Base-by-base conservation (phyloP, 2,329 filamentous ascomycete genomes). In the Trichoderma atroviride region DNA sequence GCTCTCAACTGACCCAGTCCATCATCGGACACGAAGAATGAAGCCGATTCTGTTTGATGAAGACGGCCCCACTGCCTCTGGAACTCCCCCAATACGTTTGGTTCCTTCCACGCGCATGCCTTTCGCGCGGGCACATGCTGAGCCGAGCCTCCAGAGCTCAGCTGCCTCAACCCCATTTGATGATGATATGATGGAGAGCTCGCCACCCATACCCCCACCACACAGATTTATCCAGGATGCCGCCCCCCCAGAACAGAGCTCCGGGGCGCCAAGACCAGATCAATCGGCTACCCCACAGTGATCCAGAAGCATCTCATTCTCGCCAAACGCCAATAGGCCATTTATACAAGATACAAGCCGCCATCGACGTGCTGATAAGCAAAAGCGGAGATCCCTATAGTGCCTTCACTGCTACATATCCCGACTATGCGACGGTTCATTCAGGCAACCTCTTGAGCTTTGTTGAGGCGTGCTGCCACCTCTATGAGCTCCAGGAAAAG, bases 391-490 rank as follows among this genome's bases (percentile, higher is more conserved):
- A 74, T 16, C 80, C 80, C 0, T 84, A 79, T 67, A 75, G 78
- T 4, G 72, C 75, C 2, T 88, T 85, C 71, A 75, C 70, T 4
- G 55, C 70, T 0, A 75, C 76, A 0, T 88, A 88, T 71, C 83
- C 84, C 5, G 76, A 78, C 24, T 87, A 83, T 71, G 69, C 66
- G 3, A 79, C 80, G 9, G 74, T 76, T 7, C 83, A 83, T 63
- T 69, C 69, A 1, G 84, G 82, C 1, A 81, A 73, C 31, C 73
- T 80, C 4, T 73, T 72, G 4, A 74, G 80, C 11, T 88, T 88
- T 65, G 73, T 86, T 29, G 78, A 77, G 27, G 83, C 83, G 0
- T 82, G 84, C 62, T 74, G 83, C 0, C 83, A 79, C 71, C 73
- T 87, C 9, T 76, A 81, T 22, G 79, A 78, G 63, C 75, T 85